Evolutionary conservation across 441 rosid species (phyloP), one percentile per base, ranked within the genome.

Genomic region (Croton laevigatus): DNA sequence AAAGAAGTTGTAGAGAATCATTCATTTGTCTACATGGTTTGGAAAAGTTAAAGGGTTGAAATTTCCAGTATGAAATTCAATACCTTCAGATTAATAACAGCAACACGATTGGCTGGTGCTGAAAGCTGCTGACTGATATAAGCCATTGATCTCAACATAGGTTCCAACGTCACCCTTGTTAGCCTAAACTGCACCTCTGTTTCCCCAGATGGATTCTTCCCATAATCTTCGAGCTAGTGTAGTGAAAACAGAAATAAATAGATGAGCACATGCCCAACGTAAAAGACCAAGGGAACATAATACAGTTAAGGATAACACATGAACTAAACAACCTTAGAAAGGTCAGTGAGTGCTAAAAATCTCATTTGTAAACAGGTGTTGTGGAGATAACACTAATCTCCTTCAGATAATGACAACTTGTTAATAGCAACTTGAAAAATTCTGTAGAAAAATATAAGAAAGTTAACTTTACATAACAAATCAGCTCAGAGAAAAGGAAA

Each of bases 71-170:
- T 69, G 22, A n/a, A 46, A 12, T 62, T 59, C 22, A 61, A 59
- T 77, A 86, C 93, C 90, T 86, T 88, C 78, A 88, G 74, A 81
- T 84, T 88, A 73, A 88, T 86, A 66, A 86, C 93, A 68, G 93
- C 93, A 72, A 84, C 93, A 65, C 80, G 75, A 77, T 86, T 88
- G 66, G 81, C 80, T 42, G 90, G 93, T 34, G 80, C 48, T 36
- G 85, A 81, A 66, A 88, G 93, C 71, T 86, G 93, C 69, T 86
- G 90, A 72, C 85, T 83, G 74, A 86, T 88, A 79, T 82, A 81
- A 70, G 84, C 84, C 93, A 88, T 88, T 11, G 90, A 88, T 75
- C 75, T 81, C 79, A 88, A 38, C 90, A 88, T 84, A 68, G 90
- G 93, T 70, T 88, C 90, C 62, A 88, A 65, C 3, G 89, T 86